Base-by-base conservation (phyloP, 2,329 filamentous ascomycete species). In the Phoma sp. region DNA sequence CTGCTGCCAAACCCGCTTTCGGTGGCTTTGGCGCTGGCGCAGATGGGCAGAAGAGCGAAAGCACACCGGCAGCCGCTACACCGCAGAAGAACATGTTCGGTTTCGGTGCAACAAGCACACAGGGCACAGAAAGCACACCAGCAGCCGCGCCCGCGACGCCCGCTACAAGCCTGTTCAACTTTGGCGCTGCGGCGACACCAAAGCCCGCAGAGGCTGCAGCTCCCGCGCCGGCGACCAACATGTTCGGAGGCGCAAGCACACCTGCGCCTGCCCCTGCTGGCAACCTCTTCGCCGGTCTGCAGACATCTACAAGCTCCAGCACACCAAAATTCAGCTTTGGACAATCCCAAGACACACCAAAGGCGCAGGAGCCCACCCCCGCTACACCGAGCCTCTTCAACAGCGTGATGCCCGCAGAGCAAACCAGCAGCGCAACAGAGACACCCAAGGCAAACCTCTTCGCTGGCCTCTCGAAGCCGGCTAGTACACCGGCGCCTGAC, bases 401-500 rank as follows among this genome's bases (percentile, higher is more conserved):
- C 18, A 58, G 42, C 39, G 59, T 60, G 20, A 65, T 60, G 47
- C 53, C 53, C 21, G 45, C 49, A 29, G 53, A 53, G 28, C 36
- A 47, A 17, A 23, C 15, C 30, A 59, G 33, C 42, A 55, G 29
- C n/a, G 30, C 54, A 5, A 29, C 56, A 2, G 64, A 67, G 17
- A 46, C 56, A 26, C 53, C 62, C 38, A 66, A 67, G 49, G 34
- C 14, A 17, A 32, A 58, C 30, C 50, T 60, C n/a, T 67, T 67
- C 15, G 59, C 58, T 10, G 56, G 53, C 2, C 52, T 65, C 26
- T 38, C 59, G 5, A 61, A 62, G 47, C 59, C 62, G 26, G 49
- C 46, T 20, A 53, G 39, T 34, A 53, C 47, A 20, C 45, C 53
- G 1, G 28, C 55, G 17, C 53, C 57, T 20, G 32, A 59, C 21